phyloP scores from a whole-genome alignment of 805 yeast genomes.

The Wickerhamomyces chambardii region DNA sequence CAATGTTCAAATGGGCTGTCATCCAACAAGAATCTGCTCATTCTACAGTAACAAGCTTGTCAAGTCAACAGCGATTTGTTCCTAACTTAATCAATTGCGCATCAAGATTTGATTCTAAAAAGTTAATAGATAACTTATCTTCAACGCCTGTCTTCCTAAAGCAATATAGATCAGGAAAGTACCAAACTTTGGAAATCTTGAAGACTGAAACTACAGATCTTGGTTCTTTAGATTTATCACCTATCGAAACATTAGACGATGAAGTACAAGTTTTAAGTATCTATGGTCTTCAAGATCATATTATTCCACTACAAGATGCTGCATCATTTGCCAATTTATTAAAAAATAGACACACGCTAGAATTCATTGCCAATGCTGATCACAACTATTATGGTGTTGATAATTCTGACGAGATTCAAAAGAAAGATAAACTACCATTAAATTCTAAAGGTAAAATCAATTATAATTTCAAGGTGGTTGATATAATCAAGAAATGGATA shows the following conservation, averaged over 20 bases:
- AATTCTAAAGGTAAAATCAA: slow-evolving; percentile 40
- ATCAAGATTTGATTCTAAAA: slow-evolving; percentile 52
- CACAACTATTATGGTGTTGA: slow-evolving; percentile 66
- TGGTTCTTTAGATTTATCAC: slow-evolving; percentile 35
- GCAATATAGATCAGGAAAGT: slow-evolving; percentile 43
- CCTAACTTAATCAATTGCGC: slow-evolving; percentile 68
- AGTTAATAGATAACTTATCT: slow-evolving; percentile 31
- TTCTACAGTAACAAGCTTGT: slow-evolving; percentile 10
- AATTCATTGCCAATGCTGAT: slow-evolving; percentile 59
- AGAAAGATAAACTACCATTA: slow-evolving; percentile 30
- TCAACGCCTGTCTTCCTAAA: slow-evolving; percentile 11
- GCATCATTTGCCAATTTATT: slow-evolving; percentile 49
- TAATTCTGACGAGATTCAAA: slow-evolving; percentile 21
- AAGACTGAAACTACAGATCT: slow-evolving; percentile 41
- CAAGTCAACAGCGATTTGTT: slow-evolving; percentile 32
- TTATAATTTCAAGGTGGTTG: slow-evolving; percentile 46
- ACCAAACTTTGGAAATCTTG: slow-evolving; percentile 32
- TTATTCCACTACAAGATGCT: slow-evolving; percentile 59
- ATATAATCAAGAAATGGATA: slow-evolving; percentile 39
- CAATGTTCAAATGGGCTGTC: slow-evolving; percentile 67
- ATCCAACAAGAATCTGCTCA: slow-evolving; percentile 28
- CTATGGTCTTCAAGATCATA: slow-evolving; percentile 61
- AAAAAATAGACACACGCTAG: slow-evolving; percentile 44
- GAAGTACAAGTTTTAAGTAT: slow-evolving; percentile 52
- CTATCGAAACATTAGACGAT: slow-evolving; percentile 29